Evolutionary conservation across 495 filamentous ascomycete species (phyloP).

Genomic region (Aspergillus mulundensis): DNA sequence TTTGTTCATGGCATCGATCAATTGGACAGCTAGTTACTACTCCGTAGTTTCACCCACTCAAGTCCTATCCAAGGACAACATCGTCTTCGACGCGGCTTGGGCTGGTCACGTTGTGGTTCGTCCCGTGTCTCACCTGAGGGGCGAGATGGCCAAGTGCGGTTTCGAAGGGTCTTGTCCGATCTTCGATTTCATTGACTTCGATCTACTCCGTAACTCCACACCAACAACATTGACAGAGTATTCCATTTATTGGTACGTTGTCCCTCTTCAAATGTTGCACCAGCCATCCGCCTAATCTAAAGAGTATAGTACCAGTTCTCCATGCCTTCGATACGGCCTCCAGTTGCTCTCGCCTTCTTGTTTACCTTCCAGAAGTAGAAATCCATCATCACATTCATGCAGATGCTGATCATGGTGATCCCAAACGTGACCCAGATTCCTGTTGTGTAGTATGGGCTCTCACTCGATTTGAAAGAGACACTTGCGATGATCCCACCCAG

Average conservation of each 20-base stretch:
- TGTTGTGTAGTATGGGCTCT: conserved; percentile 14
- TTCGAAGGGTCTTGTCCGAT: neutral
- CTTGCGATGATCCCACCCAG: conserved; percentile 16
- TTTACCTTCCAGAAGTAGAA: conserved; percentile 10
- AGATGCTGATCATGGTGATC: conserved; percentile 8
- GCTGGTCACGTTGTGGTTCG: neutral
- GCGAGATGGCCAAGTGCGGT: neutral
- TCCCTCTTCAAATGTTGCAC: neutral
- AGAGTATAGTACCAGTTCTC: conserved; percentile 16
- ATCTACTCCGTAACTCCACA: neutral
- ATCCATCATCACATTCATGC: conserved; percentile 6
- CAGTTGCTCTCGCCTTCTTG: conserved; percentile 11
- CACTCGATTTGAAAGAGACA: conserved; percentile 15
- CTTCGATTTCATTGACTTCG: neutral
- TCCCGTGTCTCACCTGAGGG: neutral
- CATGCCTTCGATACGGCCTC: conserved; percentile 9
- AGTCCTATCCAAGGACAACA: too few relatives aligned
- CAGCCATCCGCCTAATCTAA: neutral
- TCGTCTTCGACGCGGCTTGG: too few relatives aligned
- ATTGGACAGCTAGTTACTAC: too few relatives aligned
- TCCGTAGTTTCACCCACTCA: too few relatives aligned
- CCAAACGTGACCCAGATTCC: conserved; percentile 18
- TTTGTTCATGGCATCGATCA: too few relatives aligned
- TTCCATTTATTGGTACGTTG: too few relatives aligned
- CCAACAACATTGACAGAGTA: too few relatives aligned